Evolutionary conservation across 2,329 filamentous ascomycete genomes (phyloP).

Genomic region (Ophiostoma ips): DNA sequence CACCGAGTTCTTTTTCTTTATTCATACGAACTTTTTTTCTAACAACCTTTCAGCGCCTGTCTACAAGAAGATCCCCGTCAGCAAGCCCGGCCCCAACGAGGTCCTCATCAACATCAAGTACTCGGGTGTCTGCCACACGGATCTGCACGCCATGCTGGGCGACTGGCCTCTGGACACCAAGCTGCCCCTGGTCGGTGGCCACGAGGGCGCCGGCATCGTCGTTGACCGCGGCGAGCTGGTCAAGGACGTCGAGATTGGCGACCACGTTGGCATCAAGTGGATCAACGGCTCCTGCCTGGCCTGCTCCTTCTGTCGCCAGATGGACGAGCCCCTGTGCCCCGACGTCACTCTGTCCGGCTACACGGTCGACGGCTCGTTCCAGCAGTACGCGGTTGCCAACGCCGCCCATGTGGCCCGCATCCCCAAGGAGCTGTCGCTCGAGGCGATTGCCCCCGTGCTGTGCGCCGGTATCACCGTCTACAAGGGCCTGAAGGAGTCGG

Average conservation of each 20-base stretch:
- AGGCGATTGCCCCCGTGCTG: constrained; percentile 45
- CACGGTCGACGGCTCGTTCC: constrained; percentile 85
- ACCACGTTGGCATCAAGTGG: constrained; percentile 85
- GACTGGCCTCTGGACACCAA: constrained; percentile 18
- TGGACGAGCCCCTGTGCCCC: constrained; percentile 72
- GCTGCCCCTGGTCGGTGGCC: constrained; percentile 35
- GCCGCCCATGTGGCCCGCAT: constrained; percentile 74
- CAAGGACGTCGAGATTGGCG: constrained; percentile 64
- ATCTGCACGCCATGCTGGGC: constrained; percentile 18
- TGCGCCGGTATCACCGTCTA: constrained; percentile 36
- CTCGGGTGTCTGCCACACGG: constrained; percentile 21
- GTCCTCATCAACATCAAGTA: constrained; percentile 21
- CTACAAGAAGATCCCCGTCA: constrained; percentile 64
- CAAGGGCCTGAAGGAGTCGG: constrained; percentile 25
- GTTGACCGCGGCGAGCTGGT: constrained; percentile 68
- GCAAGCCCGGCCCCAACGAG: constrained; percentile 33
- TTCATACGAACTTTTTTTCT: background rate
- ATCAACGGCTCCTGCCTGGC: constrained; percentile 74
- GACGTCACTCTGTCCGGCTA: constrained; percentile 70
- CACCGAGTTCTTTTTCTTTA: too few relatives aligned
- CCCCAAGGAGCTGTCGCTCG: constrained; percentile 61
- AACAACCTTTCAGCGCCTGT: constrained; percentile 33
- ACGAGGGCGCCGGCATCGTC: constrained; percentile 70
- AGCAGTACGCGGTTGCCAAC: constrained; percentile 82
- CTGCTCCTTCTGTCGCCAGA: constrained; percentile 70